Evolutionary conservation across 495 filamentous ascomycete genomes (phyloP).

Genomic region (Daldinia decipiens): DNA sequence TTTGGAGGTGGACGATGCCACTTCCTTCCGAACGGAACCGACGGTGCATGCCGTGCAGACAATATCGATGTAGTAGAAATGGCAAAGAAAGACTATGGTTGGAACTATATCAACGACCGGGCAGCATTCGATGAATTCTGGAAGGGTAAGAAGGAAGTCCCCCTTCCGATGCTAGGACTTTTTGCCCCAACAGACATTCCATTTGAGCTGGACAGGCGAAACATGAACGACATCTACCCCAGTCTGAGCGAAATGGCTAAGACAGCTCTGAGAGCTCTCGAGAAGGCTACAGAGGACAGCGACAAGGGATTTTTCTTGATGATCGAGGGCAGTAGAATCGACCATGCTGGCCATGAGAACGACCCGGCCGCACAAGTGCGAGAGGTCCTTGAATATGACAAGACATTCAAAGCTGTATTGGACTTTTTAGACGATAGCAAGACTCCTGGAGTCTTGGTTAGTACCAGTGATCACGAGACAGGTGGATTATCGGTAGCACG

Average conservation of each 20-base stretch:
- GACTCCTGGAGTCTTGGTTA: slow-evolving; percentile 81
- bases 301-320: slow-evolving; percentile 98
- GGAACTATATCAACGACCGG: slow-evolving; percentile 77
- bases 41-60: slow-evolving; percentile 81
- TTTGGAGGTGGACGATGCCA: slow-evolving; percentile 93
- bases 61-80: slow-evolving; percentile 72
- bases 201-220: slow-evolving; percentile 88
- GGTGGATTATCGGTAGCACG: slow-evolving; percentile 84
- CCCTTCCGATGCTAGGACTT: slow-evolving; percentile 86
- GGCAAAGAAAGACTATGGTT: slow-evolving; percentile 77
- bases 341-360: slow-evolving; percentile 95
- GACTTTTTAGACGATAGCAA: slow-evolving; percentile 82
- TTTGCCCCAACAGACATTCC: slow-evolving; percentile 88
- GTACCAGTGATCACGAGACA: slow-evolving; percentile 95
- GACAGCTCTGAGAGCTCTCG: slow-evolving; percentile 80
- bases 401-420: slow-evolving; percentile 80
- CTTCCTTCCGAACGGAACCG: slow-evolving; percentile 83
- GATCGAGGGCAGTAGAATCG: slow-evolving; percentile 96
- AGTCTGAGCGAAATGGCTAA: slow-evolving; percentile 91
- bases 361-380: slow-evolving; percentile 95
- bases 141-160: slow-evolving; percentile 69
- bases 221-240: slow-evolving; percentile 81
- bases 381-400: slow-evolving; percentile 93
- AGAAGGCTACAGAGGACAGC: slow-evolving; percentile 82
- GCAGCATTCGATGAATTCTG: slow-evolving; percentile 80